Evolutionary conservation across 2,329 filamentous ascomycete genomes (phyloP).

Genomic region (Ceratocystis harringtonii): DNA sequence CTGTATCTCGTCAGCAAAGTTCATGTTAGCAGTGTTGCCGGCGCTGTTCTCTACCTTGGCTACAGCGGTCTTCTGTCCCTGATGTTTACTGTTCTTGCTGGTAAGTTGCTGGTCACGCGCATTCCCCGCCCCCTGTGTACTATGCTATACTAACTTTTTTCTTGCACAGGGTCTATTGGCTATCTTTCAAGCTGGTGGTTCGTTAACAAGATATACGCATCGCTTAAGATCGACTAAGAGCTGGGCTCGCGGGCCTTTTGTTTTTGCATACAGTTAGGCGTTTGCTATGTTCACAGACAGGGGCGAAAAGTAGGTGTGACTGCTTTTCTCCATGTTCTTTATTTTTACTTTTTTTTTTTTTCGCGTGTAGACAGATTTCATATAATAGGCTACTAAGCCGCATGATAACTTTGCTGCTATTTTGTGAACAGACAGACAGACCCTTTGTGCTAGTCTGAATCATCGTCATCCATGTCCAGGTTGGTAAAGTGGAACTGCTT

Average conservation of each 20-base stretch:
- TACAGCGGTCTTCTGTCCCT: constrained; percentile 84
- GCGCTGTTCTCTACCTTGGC: constrained; percentile 80
- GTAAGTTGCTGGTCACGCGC: constrained; percentile 38
- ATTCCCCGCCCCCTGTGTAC: background rate
- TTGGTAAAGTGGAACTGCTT: constrained; percentile 44
- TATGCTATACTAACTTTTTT: constrained; percentile 17
- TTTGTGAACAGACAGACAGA: no score
- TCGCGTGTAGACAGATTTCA: background rate
- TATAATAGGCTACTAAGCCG: background rate
- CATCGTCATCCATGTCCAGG: constrained; percentile 37
- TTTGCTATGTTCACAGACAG: background rate
- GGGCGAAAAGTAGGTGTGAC: background rate
- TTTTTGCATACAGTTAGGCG: background rate
- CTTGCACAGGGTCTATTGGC: constrained; percentile 64
- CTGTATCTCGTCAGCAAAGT: constrained; percentile 84
- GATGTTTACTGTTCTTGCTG: constrained; percentile 84
- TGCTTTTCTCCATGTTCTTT: background rate
- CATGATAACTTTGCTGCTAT: background rate
- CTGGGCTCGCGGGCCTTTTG: background rate
- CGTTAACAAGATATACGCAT: constrained; percentile 81
- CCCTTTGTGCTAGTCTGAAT: constrained; percentile 18
- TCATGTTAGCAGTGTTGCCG: constrained; percentile 68
- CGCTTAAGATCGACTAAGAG: constrained; percentile 87
- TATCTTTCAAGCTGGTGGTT: constrained; percentile 94
- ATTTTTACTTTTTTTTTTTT: background rate